Evolutionary conservation across 2,329 filamentous ascomycete genomes (phyloP), one percentile per base, ranked within the genome.

Genomic region (Stemphylium beticola): DNA sequence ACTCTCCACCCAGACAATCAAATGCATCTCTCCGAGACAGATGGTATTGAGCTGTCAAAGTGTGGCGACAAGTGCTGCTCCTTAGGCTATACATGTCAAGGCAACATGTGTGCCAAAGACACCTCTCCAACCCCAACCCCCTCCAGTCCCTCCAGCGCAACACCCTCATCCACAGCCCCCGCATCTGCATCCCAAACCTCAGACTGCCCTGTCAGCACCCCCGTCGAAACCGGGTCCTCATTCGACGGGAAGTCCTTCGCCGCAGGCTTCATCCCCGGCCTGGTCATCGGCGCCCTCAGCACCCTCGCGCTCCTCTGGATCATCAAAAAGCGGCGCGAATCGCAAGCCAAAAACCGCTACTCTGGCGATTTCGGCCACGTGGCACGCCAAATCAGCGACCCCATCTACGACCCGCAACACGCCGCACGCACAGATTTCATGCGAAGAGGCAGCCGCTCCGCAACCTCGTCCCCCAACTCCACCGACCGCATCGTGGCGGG

Each of bases 21-120:
- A 24, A 78, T 92, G 65, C 90, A 91, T 75, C 89, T 89, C 0
- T 85, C 84, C 9, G 81, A 85, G 8, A 83, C 89, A 26, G 78
- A 79, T 15, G 79, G 64, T 17, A 51, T 82, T 9, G 75, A 78
- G 10, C 77, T 92, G 12, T 74, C 77, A 2, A 79, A 75, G 17
- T 92, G 90, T 64, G 87, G 83, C 12, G 70, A 65, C 15, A 73
- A 63, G 49, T 93, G 89, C 74, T 93, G 90, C 69, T 89, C 90
- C 0, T 87, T 87, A 72, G 90, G 90, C 2, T 92, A 88, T 75
- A 76, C 78, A 1, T 93, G 90, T 75, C 74, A 81, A 32, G 70
- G 69, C 47, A 76, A 76, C 37, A 72, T 74, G 44, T 92, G 89
- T 64, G 69, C 78, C 10, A 58, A 75, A 14, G 81, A 88, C 65